Percentiles rank a stretch among this genome's conserved stretches.
Evolutionary conservation across 2,329 filamentous ascomycete species (phyloP).

Genomic region (Trichoderma sp.): DNA sequence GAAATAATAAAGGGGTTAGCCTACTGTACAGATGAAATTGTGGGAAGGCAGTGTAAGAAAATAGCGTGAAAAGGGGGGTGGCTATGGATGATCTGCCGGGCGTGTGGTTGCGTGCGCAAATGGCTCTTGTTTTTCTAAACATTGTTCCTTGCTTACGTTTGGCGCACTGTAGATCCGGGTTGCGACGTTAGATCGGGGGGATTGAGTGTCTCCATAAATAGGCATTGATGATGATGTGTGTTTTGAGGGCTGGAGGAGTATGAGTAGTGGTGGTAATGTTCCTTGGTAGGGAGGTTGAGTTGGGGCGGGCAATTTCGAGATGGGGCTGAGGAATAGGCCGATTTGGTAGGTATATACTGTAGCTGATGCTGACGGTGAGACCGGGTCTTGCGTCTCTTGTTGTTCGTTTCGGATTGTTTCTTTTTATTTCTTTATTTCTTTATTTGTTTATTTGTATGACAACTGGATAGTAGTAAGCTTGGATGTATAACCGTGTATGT

Average conservation of each 20-base stretch:
- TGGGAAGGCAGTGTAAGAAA: background rate
- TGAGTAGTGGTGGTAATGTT: no score
- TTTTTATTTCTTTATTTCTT: background rate
- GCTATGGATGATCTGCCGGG: background rate
- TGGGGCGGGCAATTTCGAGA: background rate
- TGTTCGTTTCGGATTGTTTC: no score
- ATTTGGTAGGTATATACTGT: background rate
- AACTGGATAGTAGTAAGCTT: background rate
- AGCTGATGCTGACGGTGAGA: background rate
- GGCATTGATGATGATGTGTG: background rate
- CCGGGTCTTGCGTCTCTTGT: background rate
- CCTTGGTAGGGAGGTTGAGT: background rate
- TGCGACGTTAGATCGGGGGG: background rate
- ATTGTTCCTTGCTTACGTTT: background rate
- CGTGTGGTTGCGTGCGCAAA: background rate
- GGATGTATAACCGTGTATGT: background rate
- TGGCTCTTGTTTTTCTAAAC: background rate
- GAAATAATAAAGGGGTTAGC: constrained; percentile 4
- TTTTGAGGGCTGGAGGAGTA: background rate
- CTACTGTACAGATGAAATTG: background rate
- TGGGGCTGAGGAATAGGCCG: background rate
- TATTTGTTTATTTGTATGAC: background rate
- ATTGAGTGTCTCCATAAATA: background rate
- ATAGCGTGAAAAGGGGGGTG: constrained; percentile 6
- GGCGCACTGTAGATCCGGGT: background rate